Percentiles rank a stretch among this genome's conserved stretches.
phyloP scores from a whole-genome alignment of 208 protist genomes.

The Leishmania gerbilli region DNA sequence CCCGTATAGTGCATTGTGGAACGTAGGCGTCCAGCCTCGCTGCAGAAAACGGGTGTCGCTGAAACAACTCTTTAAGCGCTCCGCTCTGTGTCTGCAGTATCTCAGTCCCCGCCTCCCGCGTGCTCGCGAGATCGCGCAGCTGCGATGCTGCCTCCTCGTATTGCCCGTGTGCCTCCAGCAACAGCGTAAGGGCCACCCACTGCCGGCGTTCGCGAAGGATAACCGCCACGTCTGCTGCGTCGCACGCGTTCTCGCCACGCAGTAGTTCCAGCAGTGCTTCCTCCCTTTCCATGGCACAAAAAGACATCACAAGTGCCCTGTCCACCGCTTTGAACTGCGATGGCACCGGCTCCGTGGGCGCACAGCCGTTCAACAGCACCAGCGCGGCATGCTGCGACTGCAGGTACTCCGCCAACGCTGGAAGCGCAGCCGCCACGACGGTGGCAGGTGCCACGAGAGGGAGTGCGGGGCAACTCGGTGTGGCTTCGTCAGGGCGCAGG shows the following conservation, averaged over 20 bases:
- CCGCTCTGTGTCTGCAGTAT: neutral
- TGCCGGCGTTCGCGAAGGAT: conserved; percentile 44
- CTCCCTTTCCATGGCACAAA: conserved; percentile 20
- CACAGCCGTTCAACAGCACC: neutral
- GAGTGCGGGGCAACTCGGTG: conserved; percentile 3
- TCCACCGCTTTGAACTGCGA: conserved; percentile 3
- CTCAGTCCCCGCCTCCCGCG: neutral
- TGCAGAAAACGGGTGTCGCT: neutral
- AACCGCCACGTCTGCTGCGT: conserved; percentile 25
- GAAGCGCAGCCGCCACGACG: conserved; percentile 11
- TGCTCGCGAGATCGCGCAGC: conserved; percentile 21
- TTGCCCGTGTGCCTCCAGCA: conserved; percentile 31
- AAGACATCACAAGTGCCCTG: conserved; percentile 11
- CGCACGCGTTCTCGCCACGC: conserved; percentile 40
- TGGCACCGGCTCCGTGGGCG: neutral
- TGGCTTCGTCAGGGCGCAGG: neutral
- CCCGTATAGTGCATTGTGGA: conserved; percentile 6
- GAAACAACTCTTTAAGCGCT: conserved; percentile 12
- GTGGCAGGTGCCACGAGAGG: neutral
- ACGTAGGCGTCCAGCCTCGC: conserved; percentile 12
- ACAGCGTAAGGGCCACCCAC: conserved; percentile 53
- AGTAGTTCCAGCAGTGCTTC: conserved; percentile 57
- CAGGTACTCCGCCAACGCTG: conserved; percentile 30
- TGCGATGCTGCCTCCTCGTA: conserved; percentile 30
- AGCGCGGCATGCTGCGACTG: conserved; percentile 20